phyloP scores from a whole-genome alignment of 1,284 basidiomycete species.

The Heterobasidion irregulare region DNA sequence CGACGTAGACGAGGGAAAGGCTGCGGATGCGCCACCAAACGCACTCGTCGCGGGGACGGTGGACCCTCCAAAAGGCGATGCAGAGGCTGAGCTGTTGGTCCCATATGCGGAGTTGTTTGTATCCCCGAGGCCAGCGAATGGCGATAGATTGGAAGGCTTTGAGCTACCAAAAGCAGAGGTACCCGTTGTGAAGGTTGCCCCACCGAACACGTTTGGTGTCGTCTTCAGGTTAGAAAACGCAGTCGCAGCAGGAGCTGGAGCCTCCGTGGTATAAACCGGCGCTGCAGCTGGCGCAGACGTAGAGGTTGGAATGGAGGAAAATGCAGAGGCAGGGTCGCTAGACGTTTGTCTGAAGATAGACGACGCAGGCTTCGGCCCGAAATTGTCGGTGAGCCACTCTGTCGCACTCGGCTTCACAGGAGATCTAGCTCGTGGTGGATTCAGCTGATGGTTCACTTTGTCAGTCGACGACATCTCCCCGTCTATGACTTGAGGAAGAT shows the following conservation, averaged over 20 bases:
- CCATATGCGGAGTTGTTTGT: background rate
- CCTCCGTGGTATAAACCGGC: background rate
- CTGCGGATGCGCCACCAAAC: background rate
- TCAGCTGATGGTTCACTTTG: slow-evolving; percentile 3
- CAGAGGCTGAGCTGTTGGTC: background rate
- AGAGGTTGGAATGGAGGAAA: background rate
- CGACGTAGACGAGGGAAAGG: background rate
- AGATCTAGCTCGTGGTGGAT: background rate
- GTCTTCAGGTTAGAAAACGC: slow-evolving; percentile 32
- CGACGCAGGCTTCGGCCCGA: slow-evolving; percentile 15
- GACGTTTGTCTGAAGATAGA: slow-evolving; percentile 12
- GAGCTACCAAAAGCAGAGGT: slow-evolving; percentile 14
- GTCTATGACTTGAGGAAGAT: slow-evolving; percentile 73
- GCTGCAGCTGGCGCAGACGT: background rate
- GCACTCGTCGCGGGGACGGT: background rate
- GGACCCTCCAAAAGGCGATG: slow-evolving; percentile 3
- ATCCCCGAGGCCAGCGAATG: background rate
- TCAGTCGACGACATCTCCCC: slow-evolving; percentile 35
- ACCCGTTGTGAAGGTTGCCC: slow-evolving; percentile 9
- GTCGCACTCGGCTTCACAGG: slow-evolving; percentile 23
- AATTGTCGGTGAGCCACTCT: slow-evolving; percentile 31
- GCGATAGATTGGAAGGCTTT: slow-evolving; percentile 1
- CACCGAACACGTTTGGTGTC: slow-evolving; percentile 20
- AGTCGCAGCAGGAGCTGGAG: slow-evolving; percentile 11
- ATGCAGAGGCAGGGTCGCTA: slow-evolving; percentile 9